Evolutionary conservation across 129 eudicot genomes (phyloP), one percentile per base, ranked within the genome.

Genomic region (Ambrosia trifida): DNA sequence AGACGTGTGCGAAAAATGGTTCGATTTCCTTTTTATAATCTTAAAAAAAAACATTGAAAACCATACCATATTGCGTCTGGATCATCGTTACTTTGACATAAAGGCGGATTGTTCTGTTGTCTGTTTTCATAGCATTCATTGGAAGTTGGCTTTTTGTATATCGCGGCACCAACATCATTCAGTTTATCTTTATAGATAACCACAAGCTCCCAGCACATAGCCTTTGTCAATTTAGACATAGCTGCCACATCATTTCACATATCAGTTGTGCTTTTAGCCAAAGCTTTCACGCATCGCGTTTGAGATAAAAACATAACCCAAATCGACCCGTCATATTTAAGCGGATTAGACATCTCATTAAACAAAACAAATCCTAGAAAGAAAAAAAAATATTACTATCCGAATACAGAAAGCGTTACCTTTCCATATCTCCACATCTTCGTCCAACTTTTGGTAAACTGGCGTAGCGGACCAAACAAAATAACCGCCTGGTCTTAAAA

Each of bases 401-500:
- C 14, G 28, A 44, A 0, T 46, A 60, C n/a, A 11, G 5, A 4
- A 52, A 75, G 54, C 35, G 52, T 14, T 75, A 85, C 90, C 87
- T 77, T 82, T 17, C 90, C 90, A 85, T 32, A 85, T 82, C 53
- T 77, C 79, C 41, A 70, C 83, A 71, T 85, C 84, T 72, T 79
- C 90, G 0, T 81, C 52, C 18, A 16, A 44, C 16, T 70, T 77
- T 56, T 62, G 85, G 81, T 85, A 85, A 62, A 85, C 83, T 10
- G 90, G 90, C 3, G 87, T 85, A 60, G 90, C 87, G 77, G 90
- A 85, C 90, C 90, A 85, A 64, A 85, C 79, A 69, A 85, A 85
- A 72, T 72, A 85, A 44, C 90, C 87, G 58, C 90, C 90, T 4
- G 90, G 90, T 14, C 90, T 66, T 59, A 85, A 74, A 12, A 85